Base-by-base conservation (phyloP, 306 rosid species). In the Senna tora region DNA sequence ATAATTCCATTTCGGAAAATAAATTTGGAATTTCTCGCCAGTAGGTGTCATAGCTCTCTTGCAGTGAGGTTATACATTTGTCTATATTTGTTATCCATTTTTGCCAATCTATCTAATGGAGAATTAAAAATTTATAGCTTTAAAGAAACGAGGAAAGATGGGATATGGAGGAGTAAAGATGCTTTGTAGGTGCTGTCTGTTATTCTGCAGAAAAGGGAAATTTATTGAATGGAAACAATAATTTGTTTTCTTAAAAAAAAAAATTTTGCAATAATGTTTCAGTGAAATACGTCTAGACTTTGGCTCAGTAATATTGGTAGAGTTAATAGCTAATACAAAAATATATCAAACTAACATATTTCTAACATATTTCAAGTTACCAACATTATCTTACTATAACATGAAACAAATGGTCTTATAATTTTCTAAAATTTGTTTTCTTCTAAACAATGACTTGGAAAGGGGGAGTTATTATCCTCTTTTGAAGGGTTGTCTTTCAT, bases 401-500 rank as follows among this genome's bases (percentile, higher is more conserved):
- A 34, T 32, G 46, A 16, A 7, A 19, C 8, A 19, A 21, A 12
- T 38, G 9, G 16, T 68, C 71, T 49, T 57, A 13, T 53, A 70
- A 9, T 69, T 8, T 47, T 56, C 10, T 3, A 3, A 0, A 8
- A 21, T 42, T 54, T 68, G 49, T 1, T 52, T 21, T 53, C 6
- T 65, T 47, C 28, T 55, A 21, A 9, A 41, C 13, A 7, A 34
- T 36, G 38, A 53, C 9, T 34, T 19, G 14, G 28, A 28, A 56
- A 47, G 55, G 45, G 61, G 53, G 61, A 57, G 9, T 42, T 13
- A 11, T 53, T 38, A 1, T 56, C 62, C 32, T 67, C 52, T 45
- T n/a, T 75, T 57, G 2, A 33, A 46, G n/a, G 25, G 16, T 47
- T 25, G 54, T 49, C 61, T 68, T 72, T 76, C 75, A 49, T 58